Percentiles rank a stretch among this genome's conserved stretches.
Conservation (phyloP, 441 rosid genomes). For the Gossypium laxum region DNA sequence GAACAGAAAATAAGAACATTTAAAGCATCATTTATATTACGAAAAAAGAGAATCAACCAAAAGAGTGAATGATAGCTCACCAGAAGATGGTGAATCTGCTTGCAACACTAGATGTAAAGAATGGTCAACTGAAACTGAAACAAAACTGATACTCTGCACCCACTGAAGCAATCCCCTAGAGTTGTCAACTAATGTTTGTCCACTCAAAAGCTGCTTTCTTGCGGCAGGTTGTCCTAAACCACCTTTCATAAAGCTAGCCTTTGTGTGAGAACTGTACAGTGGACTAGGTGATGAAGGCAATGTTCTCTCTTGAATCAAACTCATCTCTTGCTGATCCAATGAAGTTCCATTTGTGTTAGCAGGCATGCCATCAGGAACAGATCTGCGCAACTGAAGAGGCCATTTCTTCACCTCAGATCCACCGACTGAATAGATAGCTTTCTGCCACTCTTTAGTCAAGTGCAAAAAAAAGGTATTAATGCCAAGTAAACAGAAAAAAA, state of each 20-base stretch:
- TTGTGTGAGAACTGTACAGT: constrained; percentile 71
- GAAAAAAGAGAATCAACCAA: constrained; percentile 2
- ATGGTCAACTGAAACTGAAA: constrained; percentile 70
- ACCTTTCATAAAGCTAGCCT: constrained; percentile 80
- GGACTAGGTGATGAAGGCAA: constrained; percentile 80
- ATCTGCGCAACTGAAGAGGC: constrained; percentile 86
- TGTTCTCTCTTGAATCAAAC: constrained; percentile 83
- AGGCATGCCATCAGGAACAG: constrained; percentile 70
- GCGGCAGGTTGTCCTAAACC: constrained; percentile 64
- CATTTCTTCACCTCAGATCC: constrained; percentile 91
- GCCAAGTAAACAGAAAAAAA: constrained; percentile 8
- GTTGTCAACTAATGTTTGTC: constrained; percentile 55
- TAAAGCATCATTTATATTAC: neutral
- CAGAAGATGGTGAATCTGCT: constrained; percentile 63
- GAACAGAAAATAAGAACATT: neutral
- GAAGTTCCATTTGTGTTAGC: constrained; percentile 59
- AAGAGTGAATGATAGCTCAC: constrained; percentile 34
- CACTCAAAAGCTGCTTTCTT: constrained; percentile 75
- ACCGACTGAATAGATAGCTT: constrained; percentile 84
- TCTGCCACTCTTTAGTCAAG: constrained; percentile 76
- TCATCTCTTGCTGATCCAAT: constrained; percentile 83
- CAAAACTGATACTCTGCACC: constrained; percentile 93
- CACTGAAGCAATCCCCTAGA: constrained; percentile 90
- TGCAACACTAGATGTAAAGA: constrained; percentile 65
- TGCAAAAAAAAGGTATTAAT: neutral